Evolutionary conservation across 192 early-diverging fungal species (phyloP).

Genomic region (Cladochytrium replicatum): DNA sequence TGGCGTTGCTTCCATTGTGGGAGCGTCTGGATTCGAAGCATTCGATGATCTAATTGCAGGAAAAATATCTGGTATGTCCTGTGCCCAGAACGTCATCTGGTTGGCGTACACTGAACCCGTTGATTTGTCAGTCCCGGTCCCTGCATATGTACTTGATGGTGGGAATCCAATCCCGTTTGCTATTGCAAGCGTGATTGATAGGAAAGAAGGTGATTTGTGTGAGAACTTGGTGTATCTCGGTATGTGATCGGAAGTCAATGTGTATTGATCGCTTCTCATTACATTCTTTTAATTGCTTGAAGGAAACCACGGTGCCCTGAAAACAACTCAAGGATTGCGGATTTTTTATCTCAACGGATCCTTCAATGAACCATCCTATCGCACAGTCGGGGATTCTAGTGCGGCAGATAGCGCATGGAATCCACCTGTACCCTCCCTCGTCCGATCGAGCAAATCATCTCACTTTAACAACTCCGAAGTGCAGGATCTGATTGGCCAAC

Average conservation of each 20-base stretch:
- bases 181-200: slow-evolving; percentile 38
- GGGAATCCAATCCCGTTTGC: slow-evolving; percentile 45
- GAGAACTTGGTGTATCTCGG: slow-evolving; percentile 65
- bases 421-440: too few relatives aligned
- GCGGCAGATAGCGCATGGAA: too few relatives aligned
- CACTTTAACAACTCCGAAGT: too few relatives aligned
- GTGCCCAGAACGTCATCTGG: too few relatives aligned
- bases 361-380: too few relatives aligned
- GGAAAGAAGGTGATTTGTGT: slow-evolving; percentile 62
- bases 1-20: slow-evolving; percentile 39
- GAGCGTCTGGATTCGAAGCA: not conserved
- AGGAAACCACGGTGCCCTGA: slow-evolving; percentile 35
- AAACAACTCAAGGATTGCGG: slow-evolving; percentile 46
- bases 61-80: slow-evolving; percentile 12
- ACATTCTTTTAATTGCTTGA: not conserved
- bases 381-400: too few relatives aligned
- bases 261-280: not conserved
- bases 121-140: slow-evolving; percentile 44
- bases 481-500: too few relatives aligned
- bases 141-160: slow-evolving; percentile 68
- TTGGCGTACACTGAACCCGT: not conserved
- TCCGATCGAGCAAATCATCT: too few relatives aligned
- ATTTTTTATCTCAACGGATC: slow-evolving; percentile 53
- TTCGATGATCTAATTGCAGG: slow-evolving; percentile 3
- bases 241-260: slow-evolving; percentile 1